These are phyloP conservation scores for Gracilariopsis chorda DNA, from an alignment of 23 red algal genomes.

Conservation along the genomic window DNA sequence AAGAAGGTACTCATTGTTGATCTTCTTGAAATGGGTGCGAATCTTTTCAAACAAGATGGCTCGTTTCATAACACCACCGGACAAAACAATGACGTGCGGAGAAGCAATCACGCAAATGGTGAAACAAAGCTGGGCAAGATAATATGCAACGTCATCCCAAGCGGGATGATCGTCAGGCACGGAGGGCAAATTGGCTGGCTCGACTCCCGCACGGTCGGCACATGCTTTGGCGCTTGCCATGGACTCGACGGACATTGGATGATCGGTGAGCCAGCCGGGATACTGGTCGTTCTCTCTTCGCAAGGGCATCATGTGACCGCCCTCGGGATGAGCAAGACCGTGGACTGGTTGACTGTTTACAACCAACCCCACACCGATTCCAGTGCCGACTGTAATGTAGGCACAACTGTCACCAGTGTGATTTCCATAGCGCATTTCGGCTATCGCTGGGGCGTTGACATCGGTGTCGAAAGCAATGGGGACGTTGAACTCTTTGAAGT, in stretches of 20 bases:
- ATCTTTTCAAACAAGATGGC: conserved; percentile 59
- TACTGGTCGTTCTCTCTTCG: conserved; percentile 60
- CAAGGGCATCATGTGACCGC: conserved; percentile 68
- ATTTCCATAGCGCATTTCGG: conserved; percentile 74
- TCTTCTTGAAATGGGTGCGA: conserved; percentile 5
- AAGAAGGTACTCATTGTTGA: conserved; percentile 76
- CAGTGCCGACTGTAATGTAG: conserved; percentile 98
- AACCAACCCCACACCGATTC: conserved; percentile 90
- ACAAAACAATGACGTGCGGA: conserved; percentile 88
- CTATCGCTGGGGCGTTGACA: conserved; percentile 96
- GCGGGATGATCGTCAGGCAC: conserved; percentile 74
- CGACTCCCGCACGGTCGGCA: conserved; percentile 70
- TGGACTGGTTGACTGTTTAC: conserved; percentile 78
- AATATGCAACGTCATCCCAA: conserved; percentile 86
- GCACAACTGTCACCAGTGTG: conserved; percentile 64
- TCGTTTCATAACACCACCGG: conserved; percentile 89
- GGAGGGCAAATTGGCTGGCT: conserved; percentile 33
- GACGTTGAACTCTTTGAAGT: conserved; percentile 57
- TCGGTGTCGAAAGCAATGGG: conserved; percentile 90
- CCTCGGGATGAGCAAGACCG: conserved; percentile 93
- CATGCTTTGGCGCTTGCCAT: conserved; percentile 80
- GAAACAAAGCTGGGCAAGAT: conserved; percentile 86
- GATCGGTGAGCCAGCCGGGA: conserved; percentile 42
- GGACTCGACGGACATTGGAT: conserved; percentile 73
- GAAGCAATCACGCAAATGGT: conserved; percentile 83